Evolutionary conservation across 2,329 filamentous ascomycete species (phyloP).

Genomic region (Ophiostoma fasciatum): DNA sequence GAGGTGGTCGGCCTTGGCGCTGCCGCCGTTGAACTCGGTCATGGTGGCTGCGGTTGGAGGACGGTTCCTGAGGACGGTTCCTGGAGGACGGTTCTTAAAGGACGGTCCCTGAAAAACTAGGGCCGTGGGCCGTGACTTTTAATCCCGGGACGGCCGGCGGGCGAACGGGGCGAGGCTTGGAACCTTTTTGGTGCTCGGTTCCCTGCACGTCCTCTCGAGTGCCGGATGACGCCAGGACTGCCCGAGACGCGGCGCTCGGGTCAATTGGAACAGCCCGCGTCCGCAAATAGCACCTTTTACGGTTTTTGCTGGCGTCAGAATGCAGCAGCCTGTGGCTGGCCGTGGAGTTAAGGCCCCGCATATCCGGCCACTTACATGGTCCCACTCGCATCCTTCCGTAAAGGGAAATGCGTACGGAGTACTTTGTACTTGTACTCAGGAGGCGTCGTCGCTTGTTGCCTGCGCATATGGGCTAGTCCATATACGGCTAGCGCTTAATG

Average conservation of each 20-base stretch:
- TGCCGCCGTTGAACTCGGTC: slow-evolving; percentile 36
- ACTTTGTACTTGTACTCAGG: too few species aligned
- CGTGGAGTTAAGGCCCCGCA: slow-evolving; percentile 2
- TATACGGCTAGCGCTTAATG: neutral
- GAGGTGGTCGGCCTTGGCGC: slow-evolving; percentile 48
- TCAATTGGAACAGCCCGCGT: slow-evolving; percentile 1
- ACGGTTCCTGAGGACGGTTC: too few species aligned
- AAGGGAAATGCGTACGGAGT: too few species aligned
- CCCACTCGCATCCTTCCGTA: too few species aligned
- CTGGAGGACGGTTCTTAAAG: neutral
- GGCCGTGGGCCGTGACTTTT: too few species aligned
- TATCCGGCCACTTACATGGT: too few species aligned
- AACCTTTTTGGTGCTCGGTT: too few species aligned
- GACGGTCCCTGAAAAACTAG: neutral
- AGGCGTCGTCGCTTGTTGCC: neutral
- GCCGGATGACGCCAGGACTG: neutral
- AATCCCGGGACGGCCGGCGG: too few species aligned
- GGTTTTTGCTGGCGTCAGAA: slow-evolving; percentile 4
- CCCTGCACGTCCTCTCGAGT: neutral
- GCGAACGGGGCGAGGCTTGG: too few species aligned
- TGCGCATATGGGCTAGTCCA: neutral
- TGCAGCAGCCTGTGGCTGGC: neutral
- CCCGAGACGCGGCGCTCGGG: slow-evolving; percentile 4
- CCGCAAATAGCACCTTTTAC: neutral
- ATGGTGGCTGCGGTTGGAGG: too few species aligned